Conservation (phyloP, 305 asterid genomes). For the Lippia alba region DNA sequence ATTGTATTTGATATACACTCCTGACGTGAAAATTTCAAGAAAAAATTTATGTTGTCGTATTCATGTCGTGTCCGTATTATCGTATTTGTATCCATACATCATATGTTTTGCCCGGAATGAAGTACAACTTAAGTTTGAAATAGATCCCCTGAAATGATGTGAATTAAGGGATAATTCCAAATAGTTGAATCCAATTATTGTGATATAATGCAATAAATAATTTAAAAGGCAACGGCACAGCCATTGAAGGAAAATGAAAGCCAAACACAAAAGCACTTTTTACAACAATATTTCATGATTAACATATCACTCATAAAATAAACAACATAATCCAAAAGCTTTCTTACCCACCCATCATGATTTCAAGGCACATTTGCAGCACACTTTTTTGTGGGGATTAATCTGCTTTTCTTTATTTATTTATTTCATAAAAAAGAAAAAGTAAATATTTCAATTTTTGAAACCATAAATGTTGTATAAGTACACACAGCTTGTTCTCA, state of each 20-base stretch:
- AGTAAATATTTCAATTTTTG: conserved; percentile 14
- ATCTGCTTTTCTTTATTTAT: conserved; percentile 10
- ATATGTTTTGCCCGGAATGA: too few species aligned
- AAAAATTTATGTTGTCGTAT: too few species aligned
- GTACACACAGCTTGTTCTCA: conserved; percentile 44
- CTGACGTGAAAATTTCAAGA: too few species aligned
- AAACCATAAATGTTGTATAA: conserved; percentile 21
- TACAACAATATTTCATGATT: conserved; percentile 45
- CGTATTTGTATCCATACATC: too few species aligned
- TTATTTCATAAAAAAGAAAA: not conserved
- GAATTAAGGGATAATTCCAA: not conserved
- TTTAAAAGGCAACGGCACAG: conserved; percentile 47
- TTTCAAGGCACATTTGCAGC: conserved; percentile 56
- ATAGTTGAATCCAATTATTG: conserved; percentile 44
- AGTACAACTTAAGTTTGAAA: conserved; percentile 27
- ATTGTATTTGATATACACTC: too few species aligned
- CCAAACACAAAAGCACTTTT: conserved; percentile 62
- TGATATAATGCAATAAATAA: conserved; percentile 36
- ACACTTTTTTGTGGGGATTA: conserved; percentile 39
- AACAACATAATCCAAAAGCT: conserved; percentile 51
- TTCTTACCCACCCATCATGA: conserved; percentile 55
- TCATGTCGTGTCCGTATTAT: too few species aligned
- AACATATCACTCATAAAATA: conserved; percentile 37
- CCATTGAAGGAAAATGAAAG: conserved; percentile 66
- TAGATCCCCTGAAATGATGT: not conserved